Evolutionary conservation across 257 asterid species (phyloP).

Genomic region (Fraxinus pennsylvanica): DNA sequence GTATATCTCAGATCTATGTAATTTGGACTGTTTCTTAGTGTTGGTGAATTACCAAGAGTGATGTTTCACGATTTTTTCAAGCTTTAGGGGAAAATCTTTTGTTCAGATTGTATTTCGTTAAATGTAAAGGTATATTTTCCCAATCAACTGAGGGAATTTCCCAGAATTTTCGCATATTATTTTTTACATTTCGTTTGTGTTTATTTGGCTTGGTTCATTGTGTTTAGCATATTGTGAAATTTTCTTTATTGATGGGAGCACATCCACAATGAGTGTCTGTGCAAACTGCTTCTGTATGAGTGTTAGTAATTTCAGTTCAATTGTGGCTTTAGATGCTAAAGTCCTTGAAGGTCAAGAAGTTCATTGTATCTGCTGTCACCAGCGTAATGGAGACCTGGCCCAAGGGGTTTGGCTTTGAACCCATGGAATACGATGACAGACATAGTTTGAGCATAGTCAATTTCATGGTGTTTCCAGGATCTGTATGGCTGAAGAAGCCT

Average conservation of each 20-base stretch:
- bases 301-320: slow-evolving; percentile 17
- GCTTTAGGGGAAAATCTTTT: neutral
- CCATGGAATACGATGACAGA: slow-evolving; percentile 67
- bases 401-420: slow-evolving; percentile 76
- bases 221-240: neutral
- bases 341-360: slow-evolving; percentile 73
- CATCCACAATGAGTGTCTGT: neutral
- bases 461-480: slow-evolving; percentile 92
- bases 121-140: no score
- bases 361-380: slow-evolving; percentile 87
- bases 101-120: neutral
- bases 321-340: slow-evolving; percentile 64
- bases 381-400: slow-evolving; percentile 88
- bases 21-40: neutral
- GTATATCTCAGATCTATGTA: neutral
- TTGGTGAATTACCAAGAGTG: neutral
- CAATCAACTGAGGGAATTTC: no score
- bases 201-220: no score
- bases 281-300: neutral
- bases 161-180: no score
- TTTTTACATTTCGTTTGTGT: neutral
- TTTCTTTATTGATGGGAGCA: neutral
- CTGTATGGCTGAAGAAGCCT: slow-evolving; percentile 78
- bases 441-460: slow-evolving; percentile 57
- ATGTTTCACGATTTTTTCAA: neutral